phyloP scores from a whole-genome alignment of 805 yeast species.

The Candida sphagnicola region DNA sequence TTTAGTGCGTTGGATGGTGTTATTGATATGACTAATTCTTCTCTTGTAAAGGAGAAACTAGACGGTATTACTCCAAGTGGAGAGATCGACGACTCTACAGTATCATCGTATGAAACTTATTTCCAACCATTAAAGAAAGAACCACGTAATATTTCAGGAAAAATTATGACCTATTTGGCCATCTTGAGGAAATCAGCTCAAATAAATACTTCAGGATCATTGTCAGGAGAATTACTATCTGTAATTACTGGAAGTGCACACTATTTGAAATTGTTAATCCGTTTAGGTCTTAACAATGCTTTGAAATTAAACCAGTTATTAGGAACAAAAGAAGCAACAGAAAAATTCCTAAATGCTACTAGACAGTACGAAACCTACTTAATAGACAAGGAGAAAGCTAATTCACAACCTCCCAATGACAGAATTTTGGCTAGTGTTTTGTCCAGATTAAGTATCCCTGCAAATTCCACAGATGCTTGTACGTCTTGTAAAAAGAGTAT shows the following conservation, averaged over 20 bases:
- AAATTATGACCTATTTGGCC: slow-evolving; percentile 84
- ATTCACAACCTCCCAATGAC: slow-evolving; percentile 9
- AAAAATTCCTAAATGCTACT: slow-evolving; percentile 47
- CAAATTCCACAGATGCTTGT: slow-evolving; percentile 75
- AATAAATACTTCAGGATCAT: slow-evolving; percentile 34
- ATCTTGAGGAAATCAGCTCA: slow-evolving; percentile 61
- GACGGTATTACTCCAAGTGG: slow-evolving; percentile 1
- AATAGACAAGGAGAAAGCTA: slow-evolving; percentile 2
- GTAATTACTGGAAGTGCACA: slow-evolving; percentile 91
- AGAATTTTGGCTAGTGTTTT: slow-evolving; percentile 11
- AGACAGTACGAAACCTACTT: slow-evolving; percentile 13
- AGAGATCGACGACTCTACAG: slow-evolving; percentile 7
- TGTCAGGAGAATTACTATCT: slow-evolving; percentile 67
- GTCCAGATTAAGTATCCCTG: slow-evolving; percentile 43
- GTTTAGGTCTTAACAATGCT: slow-evolving; percentile 76
- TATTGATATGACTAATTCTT: slow-evolving; percentile 16
- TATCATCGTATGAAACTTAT: slow-evolving; percentile 10
- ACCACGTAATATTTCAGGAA: slow-evolving; percentile 85
- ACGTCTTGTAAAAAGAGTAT: slow-evolving; percentile 66
- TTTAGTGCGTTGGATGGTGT: slow-evolving; percentile 70
- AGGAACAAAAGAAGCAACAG: slow-evolving; percentile 58
- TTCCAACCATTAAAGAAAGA: slow-evolving; percentile 47
- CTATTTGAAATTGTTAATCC: slow-evolving; percentile 76
- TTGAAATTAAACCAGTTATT: slow-evolving; percentile 59
- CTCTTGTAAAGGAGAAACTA: background rate